Percentiles rank a stretch among this genome's conserved stretches.
phyloP scores from a whole-genome alignment of 2,329 filamentous ascomycete genomes.

The Stylonectria norvegica region DNA sequence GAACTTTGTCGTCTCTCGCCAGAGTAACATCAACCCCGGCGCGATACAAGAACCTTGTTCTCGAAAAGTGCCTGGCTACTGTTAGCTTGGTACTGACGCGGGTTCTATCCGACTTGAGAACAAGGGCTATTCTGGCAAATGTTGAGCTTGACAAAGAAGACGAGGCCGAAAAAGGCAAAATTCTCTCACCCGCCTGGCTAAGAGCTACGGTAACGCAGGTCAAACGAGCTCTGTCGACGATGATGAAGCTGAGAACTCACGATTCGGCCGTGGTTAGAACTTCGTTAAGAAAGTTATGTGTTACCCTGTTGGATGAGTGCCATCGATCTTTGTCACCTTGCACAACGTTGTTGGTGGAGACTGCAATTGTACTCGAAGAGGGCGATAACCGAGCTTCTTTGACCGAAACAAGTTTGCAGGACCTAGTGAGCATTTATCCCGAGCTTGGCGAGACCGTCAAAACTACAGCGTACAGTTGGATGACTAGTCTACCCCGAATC shows the following conservation, averaged over 20 bases:
- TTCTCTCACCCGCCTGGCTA: conserved; percentile 62
- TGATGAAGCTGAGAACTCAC: conserved; percentile 72
- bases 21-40: conserved; percentile 69
- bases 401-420: conserved; percentile 51
- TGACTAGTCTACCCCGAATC: conserved; percentile 71
- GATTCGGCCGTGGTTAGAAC: conserved; percentile 65
- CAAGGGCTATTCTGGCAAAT: conserved; percentile 43
- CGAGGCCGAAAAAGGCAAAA: conserved; percentile 29
- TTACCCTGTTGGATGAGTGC: conserved; percentile 75
- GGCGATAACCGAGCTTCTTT: conserved; percentile 40
- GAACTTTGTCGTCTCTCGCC: conserved; percentile 77
- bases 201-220: conserved; percentile 77
- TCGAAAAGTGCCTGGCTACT: conserved; percentile 59
- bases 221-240: conserved; percentile 73
- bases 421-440: conserved; percentile 60
- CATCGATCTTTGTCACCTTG: conserved; percentile 68
- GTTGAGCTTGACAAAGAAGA: conserved; percentile 24
- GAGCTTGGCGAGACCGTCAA: conserved; percentile 64
- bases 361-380: conserved; percentile 66
- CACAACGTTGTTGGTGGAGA: conserved; percentile 72
- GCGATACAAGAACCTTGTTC: conserved; percentile 53
- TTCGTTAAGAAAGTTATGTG: conserved; percentile 67
- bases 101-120: conserved; percentile 57
- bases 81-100: conserved; percentile 53
- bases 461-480: conserved; percentile 74